phyloP scores from a whole-genome alignment of 2,329 filamentous ascomycete species.

The Fusarium cyanostomum region DNA sequence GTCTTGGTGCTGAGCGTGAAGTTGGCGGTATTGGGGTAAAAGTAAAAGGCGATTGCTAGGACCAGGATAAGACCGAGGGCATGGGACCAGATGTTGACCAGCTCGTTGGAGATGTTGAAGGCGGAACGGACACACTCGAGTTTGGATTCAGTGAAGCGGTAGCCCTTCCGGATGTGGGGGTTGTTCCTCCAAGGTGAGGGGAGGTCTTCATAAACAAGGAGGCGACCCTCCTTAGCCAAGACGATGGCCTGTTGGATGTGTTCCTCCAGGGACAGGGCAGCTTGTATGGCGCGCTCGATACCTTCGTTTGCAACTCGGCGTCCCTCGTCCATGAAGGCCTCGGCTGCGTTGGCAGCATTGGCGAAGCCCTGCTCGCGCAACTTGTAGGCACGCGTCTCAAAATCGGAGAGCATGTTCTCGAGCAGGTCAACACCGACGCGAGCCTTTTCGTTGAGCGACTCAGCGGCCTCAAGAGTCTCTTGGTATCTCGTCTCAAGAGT shows the following conservation, averaged over 20 bases:
- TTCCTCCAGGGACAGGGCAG: conserved; percentile 83
- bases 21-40: conserved; percentile 88
- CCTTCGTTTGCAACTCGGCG: conserved; percentile 83
- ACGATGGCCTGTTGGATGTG: conserved; percentile 82
- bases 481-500: conserved; percentile 90
- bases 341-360: conserved; percentile 71
- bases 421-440: conserved; percentile 86
- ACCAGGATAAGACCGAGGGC: conserved; percentile 88
- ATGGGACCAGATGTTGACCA: conserved; percentile 98
- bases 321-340: conserved; percentile 78
- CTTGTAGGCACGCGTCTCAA: conserved; percentile 84
- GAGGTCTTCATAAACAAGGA: conserved; percentile 89
- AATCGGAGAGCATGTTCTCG: conserved; percentile 84
- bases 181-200: conserved; percentile 95
- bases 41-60: conserved; percentile 90
- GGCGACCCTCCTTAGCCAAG: conserved; percentile 79
- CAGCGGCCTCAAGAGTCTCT: conserved; percentile 83
- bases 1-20: conserved; percentile 87
- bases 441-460: conserved; percentile 91
- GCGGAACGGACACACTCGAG: conserved; percentile 86
- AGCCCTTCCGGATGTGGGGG: conserved; percentile 89
- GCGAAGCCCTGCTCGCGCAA: conserved; percentile 80
- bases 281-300: conserved; percentile 79
- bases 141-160: conserved; percentile 93
- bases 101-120: conserved; percentile 88